Evolutionary conservation across 805 yeast genomes (phyloP).

Genomic region (Kodamaea fukazawae): DNA sequence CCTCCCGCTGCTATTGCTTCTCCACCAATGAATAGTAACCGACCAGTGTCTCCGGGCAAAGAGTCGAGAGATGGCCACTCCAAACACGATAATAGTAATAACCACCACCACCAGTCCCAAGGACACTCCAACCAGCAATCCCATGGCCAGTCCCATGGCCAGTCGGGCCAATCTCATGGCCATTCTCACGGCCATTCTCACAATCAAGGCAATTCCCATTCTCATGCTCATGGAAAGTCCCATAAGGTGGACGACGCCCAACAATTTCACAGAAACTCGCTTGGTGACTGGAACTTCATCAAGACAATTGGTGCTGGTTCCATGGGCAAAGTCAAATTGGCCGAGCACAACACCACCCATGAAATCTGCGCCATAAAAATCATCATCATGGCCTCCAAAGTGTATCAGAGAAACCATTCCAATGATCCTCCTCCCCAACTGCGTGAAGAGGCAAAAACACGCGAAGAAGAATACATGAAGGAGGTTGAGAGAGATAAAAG

Average conservation of each 20-base stretch:
- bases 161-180: neutral
- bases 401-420: slow-evolving; percentile 69
- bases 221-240: slow-evolving; percentile 7
- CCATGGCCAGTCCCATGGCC: slow-evolving; percentile 3
- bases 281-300: slow-evolving; percentile 96
- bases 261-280: slow-evolving; percentile 77
- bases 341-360: slow-evolving; percentile 75
- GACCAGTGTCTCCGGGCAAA: neutral
- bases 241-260: slow-evolving; percentile 18
- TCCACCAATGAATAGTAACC: slow-evolving; percentile 9
- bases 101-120: slow-evolving; percentile 1
- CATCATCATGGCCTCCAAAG: slow-evolving; percentile 82
- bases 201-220: neutral
- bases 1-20: slow-evolving; percentile 32
- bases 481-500: slow-evolving; percentile 89
- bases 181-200: slow-evolving; percentile 2
- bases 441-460: slow-evolving; percentile 54
- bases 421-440: slow-evolving; percentile 65
- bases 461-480: slow-evolving; percentile 70
- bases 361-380: slow-evolving; percentile 91
- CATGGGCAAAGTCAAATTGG: slow-evolving; percentile 97
- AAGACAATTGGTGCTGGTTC: slow-evolving; percentile 98
- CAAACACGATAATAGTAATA: slow-evolving; percentile 7
- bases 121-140: slow-evolving; percentile 3
- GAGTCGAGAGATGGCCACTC: slow-evolving; percentile 7